Evolutionary conservation across 2,329 filamentous ascomycete genomes (phyloP).

Genomic region (Sclerotinia nivalis): DNA sequence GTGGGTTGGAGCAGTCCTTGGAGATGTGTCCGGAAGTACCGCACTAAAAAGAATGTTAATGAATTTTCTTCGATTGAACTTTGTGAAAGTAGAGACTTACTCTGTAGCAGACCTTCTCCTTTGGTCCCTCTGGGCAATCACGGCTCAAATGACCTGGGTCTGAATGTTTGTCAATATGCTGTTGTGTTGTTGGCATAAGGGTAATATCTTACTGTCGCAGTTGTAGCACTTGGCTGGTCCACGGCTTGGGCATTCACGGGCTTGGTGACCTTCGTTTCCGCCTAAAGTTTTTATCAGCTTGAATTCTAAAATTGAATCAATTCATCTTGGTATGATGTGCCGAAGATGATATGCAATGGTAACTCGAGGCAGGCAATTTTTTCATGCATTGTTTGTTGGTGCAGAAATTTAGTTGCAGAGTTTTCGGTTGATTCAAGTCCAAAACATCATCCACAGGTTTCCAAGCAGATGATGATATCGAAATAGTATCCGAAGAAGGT

Average conservation of each 20-base stretch:
- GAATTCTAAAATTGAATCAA: neutral
- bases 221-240: constrained; percentile 84
- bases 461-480: neutral
- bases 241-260: constrained; percentile 83
- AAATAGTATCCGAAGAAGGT: neutral
- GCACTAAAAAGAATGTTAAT: constrained; percentile 47
- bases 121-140: constrained; percentile 85
- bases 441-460: neutral
- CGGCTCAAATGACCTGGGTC: constrained; percentile 79
- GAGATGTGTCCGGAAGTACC: constrained; percentile 87
- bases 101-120: constrained; percentile 81
- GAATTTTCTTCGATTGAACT: neutral
- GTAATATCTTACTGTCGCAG: constrained; percentile 65
- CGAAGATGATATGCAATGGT: neutral
- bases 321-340: neutral
- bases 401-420: neutral
- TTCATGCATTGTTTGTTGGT: neutral
- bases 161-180: constrained; percentile 40
- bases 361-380: neutral
- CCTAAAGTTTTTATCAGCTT: constrained; percentile 50
- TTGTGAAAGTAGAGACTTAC: neutral
- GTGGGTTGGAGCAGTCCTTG: constrained; percentile 59
- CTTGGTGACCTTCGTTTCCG: constrained; percentile 73
- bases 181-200: constrained; percentile 32
- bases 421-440: neutral